Conservation (phyloP, 768 basidiomycete genomes). For the Cystobasidium ongulense region DNA sequence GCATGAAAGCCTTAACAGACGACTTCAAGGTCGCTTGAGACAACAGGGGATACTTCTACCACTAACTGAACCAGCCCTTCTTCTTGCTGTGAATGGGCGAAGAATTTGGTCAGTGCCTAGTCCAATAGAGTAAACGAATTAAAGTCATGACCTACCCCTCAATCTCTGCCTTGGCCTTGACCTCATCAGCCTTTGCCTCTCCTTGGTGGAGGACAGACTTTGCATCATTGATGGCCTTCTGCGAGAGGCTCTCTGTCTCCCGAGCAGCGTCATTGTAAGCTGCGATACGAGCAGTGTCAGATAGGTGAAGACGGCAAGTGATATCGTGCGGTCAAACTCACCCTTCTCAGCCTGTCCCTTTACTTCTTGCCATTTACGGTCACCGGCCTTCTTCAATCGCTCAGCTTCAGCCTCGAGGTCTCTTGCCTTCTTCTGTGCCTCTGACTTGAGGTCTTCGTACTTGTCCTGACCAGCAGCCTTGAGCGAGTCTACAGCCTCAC, state of each 20-base stretch:
- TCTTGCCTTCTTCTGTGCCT: conserved; percentile 12
- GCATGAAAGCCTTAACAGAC: neutral
- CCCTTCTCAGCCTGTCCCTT: conserved; percentile 1
- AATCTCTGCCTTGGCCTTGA: conserved; percentile 9
- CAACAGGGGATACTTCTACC: neutral
- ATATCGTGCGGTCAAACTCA: neutral
- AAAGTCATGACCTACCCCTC: neutral
- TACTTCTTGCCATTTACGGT: conserved; percentile 9
- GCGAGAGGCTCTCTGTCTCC: conserved; percentile 1
- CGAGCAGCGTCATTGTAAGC: neutral
- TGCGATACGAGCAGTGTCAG: neutral
- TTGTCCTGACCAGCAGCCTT: conserved; percentile 26
- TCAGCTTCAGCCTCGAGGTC: conserved; percentile 22
- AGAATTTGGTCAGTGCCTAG: neutral
- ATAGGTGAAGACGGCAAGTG: no score
- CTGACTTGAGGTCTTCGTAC: conserved; percentile 7
- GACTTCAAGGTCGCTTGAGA: neutral
- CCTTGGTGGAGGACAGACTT: conserved; percentile 9
- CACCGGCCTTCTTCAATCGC: conserved; percentile 22
- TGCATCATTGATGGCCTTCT: conserved; percentile 13
- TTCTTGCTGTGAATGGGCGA: neutral
- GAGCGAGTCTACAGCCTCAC: conserved; percentile 22
- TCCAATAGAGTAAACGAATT: neutral
- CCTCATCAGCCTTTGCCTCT: conserved; percentile 29
- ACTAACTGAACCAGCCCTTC: conserved; percentile 29